A percentile compares a stretch with the other conserved stretches of the same genome.
phyloP scores from a whole-genome alignment of 2,329 filamentous ascomycete genomes.

The Cadophora malorum region DNA sequence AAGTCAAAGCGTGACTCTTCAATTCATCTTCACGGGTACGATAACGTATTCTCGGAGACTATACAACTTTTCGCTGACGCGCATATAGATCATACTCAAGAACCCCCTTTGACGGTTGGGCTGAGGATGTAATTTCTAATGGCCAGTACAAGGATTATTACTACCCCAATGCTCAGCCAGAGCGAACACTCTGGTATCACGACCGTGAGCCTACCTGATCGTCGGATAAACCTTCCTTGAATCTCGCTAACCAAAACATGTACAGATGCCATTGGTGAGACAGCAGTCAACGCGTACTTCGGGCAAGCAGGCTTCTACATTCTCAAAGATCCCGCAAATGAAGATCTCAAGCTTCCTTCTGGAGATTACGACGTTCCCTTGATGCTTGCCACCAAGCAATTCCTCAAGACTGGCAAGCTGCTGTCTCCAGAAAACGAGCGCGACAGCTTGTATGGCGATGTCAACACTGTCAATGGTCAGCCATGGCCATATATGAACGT shows the following conservation, averaged over 20 bases:
- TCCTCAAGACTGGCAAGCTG: slow-evolving; percentile 57
- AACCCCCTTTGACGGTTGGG: slow-evolving; percentile 60
- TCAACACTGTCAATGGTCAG: slow-evolving; percentile 61
- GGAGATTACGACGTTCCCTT: slow-evolving; percentile 56
- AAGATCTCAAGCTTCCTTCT: slow-evolving; percentile 55
- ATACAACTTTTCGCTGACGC: background rate
- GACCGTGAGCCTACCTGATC: slow-evolving; percentile 38
- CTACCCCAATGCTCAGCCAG: slow-evolving; percentile 62
- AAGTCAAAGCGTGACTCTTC: slow-evolving; percentile 23
- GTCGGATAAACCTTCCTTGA: background rate
- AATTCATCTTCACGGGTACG: slow-evolving; percentile 51
- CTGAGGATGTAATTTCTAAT: slow-evolving; percentile 55
- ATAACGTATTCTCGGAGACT: background rate
- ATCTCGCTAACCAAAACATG: background rate
- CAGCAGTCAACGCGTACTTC: slow-evolving; percentile 60
- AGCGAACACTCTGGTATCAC: slow-evolving; percentile 64
- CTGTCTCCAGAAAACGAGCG: slow-evolving; percentile 53
- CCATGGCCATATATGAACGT: slow-evolving; percentile 66
- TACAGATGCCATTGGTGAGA: slow-evolving; percentile 45
- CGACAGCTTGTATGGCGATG: slow-evolving; percentile 50
- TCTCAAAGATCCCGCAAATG: slow-evolving; percentile 54
- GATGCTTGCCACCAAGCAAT: slow-evolving; percentile 53
- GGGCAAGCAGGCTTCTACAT: slow-evolving; percentile 64
- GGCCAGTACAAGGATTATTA: slow-evolving; percentile 68
- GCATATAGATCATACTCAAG: slow-evolving; percentile 47